A percentile compares a stretch with the other conserved stretches of the same genome.
Conservation (phyloP, 2,329 filamentous ascomycete genomes). For the Aspergillus sp. region DNA sequence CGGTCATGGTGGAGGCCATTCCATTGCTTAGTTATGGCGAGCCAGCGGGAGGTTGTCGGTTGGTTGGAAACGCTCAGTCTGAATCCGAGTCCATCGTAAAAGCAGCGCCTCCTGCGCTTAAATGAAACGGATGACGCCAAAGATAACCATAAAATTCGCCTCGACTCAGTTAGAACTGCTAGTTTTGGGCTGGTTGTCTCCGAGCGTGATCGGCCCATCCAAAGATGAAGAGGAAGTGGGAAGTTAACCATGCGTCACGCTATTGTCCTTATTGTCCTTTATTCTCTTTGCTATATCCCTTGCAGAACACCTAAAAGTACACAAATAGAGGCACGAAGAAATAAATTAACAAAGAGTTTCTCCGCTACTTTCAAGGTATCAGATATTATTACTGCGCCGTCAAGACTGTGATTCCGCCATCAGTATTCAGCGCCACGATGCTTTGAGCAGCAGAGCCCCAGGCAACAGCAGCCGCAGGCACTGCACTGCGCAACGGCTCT, state of each 20-base stretch:
- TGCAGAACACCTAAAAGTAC: conserved; percentile 24
- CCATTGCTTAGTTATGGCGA: conserved; percentile 17
- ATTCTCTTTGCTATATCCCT: conserved; percentile 8
- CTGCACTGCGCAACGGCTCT: conserved; percentile 75
- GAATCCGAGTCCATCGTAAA: conserved; percentile 14
- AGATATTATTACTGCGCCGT: conserved; percentile 51
- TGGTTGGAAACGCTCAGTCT: not conserved
- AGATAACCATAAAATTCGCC: not conserved
- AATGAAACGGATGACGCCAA: not conserved
- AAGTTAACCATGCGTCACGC: not conserved
- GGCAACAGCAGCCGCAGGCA: conserved; percentile 68
- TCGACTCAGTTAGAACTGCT: not conserved
- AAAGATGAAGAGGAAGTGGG: not conserved
- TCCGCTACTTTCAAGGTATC: conserved; percentile 20
- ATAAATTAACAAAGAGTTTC: conserved; percentile 5
- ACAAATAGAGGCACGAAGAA: conserved; percentile 15
- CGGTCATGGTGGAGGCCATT: conserved; percentile 17
- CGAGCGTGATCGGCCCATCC: too few relatives aligned
- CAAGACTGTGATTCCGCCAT: conserved; percentile 74
- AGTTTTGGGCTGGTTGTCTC: not conserved
- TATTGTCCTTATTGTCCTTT: conserved; percentile 1
- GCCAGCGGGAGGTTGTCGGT: not conserved
- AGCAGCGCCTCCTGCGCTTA: not conserved
- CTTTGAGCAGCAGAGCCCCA: conserved; percentile 78
- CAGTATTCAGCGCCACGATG: conserved; percentile 70